phyloP scores from a whole-genome alignment of 1,284 basidiomycete species.

The Leccinum ponderosum region DNA sequence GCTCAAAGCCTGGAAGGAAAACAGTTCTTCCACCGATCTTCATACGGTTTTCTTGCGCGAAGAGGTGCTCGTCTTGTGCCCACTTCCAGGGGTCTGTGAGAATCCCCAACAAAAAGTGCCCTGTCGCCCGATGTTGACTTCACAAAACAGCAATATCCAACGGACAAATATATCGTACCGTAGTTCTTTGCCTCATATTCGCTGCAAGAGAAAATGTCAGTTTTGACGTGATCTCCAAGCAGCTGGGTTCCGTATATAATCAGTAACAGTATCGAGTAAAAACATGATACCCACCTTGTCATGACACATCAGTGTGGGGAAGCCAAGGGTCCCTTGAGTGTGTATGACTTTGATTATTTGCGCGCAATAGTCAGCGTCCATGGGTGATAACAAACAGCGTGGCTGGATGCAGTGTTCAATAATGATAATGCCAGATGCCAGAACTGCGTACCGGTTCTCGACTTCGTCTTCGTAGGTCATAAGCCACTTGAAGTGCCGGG shows the following conservation, averaged over 20 bases:
- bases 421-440: constrained; percentile 54
- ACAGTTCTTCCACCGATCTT: constrained; percentile 65
- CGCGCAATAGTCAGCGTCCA: constrained; percentile 94
- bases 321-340: constrained; percentile 81
- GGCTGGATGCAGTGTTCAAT: constrained; percentile 94
- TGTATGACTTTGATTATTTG: constrained; percentile 91
- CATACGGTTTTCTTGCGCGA: constrained; percentile 64
- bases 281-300: constrained; percentile 60
- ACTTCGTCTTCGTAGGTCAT: constrained; percentile 15
- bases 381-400: constrained; percentile 87
- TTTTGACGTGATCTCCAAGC: constrained; percentile 81
- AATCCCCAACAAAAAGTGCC: constrained; percentile 82
- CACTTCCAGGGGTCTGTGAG: constrained; percentile 77
- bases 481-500: constrained; percentile 6
- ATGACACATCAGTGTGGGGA: constrained; percentile 85
- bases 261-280: constrained; percentile 4
- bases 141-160: background rate
- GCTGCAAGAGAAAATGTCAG: constrained; percentile 89
- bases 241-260: constrained; percentile 46
- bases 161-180: constrained; percentile 48
- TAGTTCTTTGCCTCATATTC: constrained; percentile 97
- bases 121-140: constrained; percentile 37
- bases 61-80: constrained; percentile 69
- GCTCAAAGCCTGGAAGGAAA: constrained; percentile 66
- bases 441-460: constrained; percentile 50